Base-by-base conservation (phyloP, 495 filamentous ascomycete genomes). In the Penicillium maclennaniae region DNA sequence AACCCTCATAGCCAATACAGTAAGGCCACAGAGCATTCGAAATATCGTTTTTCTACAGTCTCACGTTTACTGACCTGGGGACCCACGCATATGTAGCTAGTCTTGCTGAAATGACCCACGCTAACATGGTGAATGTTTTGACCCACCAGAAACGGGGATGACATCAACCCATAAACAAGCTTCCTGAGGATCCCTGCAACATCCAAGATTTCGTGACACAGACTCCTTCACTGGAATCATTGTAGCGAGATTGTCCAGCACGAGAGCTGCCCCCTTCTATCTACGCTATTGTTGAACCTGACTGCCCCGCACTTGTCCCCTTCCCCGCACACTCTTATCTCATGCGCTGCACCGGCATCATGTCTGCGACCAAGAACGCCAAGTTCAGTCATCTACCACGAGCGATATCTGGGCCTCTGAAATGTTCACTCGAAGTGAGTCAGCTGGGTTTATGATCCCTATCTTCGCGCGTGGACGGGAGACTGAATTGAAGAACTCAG, bases 331-430 rank as follows among this genome's bases (percentile, higher is more conserved):
- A 20, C 19, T 44, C 19, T 25, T 20, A 27, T 44, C 42, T 44
- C 42, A 21, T 45, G 43, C 43, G 23, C 9, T 28, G 7, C 26
- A 34, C 26, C 9, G n/a, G 6, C 36, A 47, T 16, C 27, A 54
- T 57, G 49, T 34, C 49, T 4, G 23, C 45, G 4, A 8, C 15
- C 5, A 53, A 43, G 19, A 19, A 15, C 12, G 54, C 59, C 12
- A 82, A 78, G 57, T 87, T 83, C 59, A 70, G 73, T 0, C 67
- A 85, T 56, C 75, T 90, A 8, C 84, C 83, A 7, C 73, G 88
- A 19, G 81, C 79, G 43, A 82, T 84, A 4, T 79, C 72, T 21
- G 83, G 87, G 1, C 83, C 86, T 0, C 72, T 84, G 54, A 79
- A 83, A 51, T 78, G 75, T 43, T 64, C 71, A 20, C 61, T 70